These are phyloP conservation scores for Blumeria graminis DNA, from an alignment of 2,329 filamentous ascomycete species.

Conservation along the genomic window DNA sequence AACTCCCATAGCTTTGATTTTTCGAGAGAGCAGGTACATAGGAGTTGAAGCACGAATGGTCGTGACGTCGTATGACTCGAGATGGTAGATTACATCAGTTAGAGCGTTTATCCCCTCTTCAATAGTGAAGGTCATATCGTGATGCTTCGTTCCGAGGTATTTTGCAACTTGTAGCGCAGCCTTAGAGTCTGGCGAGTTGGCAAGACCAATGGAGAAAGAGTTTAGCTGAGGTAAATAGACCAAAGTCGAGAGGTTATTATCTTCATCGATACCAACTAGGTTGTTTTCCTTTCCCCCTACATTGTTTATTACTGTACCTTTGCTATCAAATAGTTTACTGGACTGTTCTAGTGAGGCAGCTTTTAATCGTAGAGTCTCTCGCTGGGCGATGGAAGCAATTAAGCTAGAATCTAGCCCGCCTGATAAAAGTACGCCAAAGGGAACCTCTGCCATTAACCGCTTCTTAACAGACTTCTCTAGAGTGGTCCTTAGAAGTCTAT, in stretches of 20 bases:
- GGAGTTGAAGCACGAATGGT: constrained; percentile 95
- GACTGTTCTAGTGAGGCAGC: constrained; percentile 29
- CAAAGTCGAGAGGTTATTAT: constrained; percentile 69
- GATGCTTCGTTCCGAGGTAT: constrained; percentile 93
- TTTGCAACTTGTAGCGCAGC: constrained; percentile 83
- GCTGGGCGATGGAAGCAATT: constrained; percentile 83
- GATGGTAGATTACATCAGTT: constrained; percentile 91
- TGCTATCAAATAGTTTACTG: constrained; percentile 16
- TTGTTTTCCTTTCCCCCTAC: constrained; percentile 37
- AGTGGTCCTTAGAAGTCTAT: constrained; percentile 55
- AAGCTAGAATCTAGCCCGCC: constrained; percentile 90
- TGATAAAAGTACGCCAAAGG: constrained; percentile 85
- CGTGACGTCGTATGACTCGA: constrained; percentile 94
- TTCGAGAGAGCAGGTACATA: constrained; percentile 92
- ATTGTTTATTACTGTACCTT: constrained; percentile 18
- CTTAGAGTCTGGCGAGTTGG: constrained; percentile 73
- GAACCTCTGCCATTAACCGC: constrained; percentile 94
- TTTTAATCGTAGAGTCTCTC: constrained; percentile 63
- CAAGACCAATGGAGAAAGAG: constrained; percentile 95
- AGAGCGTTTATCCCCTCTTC: constrained; percentile 93
- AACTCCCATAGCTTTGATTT: constrained; percentile 98
- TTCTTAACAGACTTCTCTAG: constrained; percentile 86
- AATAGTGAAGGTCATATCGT: constrained; percentile 94
- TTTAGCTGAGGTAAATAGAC: constrained; percentile 87
- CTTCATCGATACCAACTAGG: constrained; percentile 82